Percentiles rank a stretch among this genome's conserved stretches.
Conservation (phyloP, 208 protist genomes). For the Crithidia acanthocephali region DNA sequence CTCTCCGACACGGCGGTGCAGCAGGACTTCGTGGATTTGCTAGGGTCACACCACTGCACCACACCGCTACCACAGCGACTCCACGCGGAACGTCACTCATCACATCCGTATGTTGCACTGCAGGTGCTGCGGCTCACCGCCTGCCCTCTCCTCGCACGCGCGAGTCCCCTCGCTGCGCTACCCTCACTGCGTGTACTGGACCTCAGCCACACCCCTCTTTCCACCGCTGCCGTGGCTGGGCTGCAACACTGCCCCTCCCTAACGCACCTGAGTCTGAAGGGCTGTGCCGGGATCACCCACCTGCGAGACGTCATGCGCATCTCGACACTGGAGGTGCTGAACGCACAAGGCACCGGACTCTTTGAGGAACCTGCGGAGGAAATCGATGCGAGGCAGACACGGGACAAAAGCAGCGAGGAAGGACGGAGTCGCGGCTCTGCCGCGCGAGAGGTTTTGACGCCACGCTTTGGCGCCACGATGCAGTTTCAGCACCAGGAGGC, state of each 20-base stretch:
- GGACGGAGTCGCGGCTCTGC: background rate
- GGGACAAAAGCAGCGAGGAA: background rate
- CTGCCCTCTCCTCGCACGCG: background rate
- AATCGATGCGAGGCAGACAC: background rate
- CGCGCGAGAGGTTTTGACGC: too few species aligned
- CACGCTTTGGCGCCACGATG: background rate
- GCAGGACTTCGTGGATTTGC: background rate
- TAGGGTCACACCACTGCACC: background rate
- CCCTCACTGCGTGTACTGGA: conserved; percentile 7
- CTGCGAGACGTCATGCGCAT: background rate
- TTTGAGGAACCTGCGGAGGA: background rate
- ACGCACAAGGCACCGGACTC: conserved; percentile 11
- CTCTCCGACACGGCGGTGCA: conserved; percentile 10
- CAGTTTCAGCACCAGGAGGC: too few species aligned
- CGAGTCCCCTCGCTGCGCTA: conserved; percentile 4
- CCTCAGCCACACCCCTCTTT: conserved; percentile 19
- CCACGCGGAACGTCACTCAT: too few species aligned
- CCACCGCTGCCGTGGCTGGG: conserved; percentile 1
- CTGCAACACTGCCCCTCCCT: conserved; percentile 1
- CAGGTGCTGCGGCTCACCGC: conserved; percentile 12
- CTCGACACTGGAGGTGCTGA: conserved; percentile 11
- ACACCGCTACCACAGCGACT: background rate
- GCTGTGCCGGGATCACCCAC: background rate
- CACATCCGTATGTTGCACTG: background rate
- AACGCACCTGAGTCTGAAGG: conserved; percentile 9